Conservation (phyloP, 2,329 filamentous ascomycete genomes). For the Monilinia fructicola region DNA sequence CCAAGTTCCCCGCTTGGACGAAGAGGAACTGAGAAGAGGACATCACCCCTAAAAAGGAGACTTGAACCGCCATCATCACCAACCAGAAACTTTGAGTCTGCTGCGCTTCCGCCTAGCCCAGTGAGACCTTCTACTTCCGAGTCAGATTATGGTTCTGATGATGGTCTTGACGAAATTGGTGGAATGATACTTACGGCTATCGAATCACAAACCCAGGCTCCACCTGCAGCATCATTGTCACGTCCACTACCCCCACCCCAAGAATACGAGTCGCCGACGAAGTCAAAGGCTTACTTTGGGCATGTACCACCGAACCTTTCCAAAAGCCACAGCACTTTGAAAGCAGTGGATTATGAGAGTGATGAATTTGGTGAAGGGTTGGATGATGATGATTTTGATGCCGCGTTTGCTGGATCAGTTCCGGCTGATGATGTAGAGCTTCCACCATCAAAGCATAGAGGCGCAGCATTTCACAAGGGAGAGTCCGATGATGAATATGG, state of each 20-base stretch:
- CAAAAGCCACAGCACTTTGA: not conserved
- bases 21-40: constrained; percentile 14
- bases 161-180: constrained; percentile 22
- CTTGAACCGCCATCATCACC: constrained; percentile 4
- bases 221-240: not conserved
- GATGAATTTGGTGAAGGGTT: constrained; percentile 44
- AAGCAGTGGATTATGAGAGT: constrained; percentile 21
- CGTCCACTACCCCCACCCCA: not conserved
- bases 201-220: constrained; percentile 18
- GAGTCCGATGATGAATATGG: constrained; percentile 73
- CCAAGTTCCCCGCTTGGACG: constrained; percentile 8
- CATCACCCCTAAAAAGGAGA: constrained; percentile 12
- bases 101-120: not conserved
- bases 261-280: not conserved
- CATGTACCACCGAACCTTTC: not conserved
- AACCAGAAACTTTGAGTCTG: not conserved
- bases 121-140: constrained; percentile 9
- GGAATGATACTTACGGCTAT: constrained; percentile 21
- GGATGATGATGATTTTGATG: constrained; percentile 52
- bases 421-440: constrained; percentile 42
- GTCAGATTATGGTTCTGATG: constrained; percentile 23
- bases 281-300: not conserved
- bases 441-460: constrained; percentile 15
- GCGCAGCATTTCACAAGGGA: constrained; percentile 41
- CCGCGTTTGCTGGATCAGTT: constrained; percentile 19